Evolutionary conservation across 192 early-diverging fungal genomes (phyloP).

Genomic region (Chytriomyces sp.): DNA sequence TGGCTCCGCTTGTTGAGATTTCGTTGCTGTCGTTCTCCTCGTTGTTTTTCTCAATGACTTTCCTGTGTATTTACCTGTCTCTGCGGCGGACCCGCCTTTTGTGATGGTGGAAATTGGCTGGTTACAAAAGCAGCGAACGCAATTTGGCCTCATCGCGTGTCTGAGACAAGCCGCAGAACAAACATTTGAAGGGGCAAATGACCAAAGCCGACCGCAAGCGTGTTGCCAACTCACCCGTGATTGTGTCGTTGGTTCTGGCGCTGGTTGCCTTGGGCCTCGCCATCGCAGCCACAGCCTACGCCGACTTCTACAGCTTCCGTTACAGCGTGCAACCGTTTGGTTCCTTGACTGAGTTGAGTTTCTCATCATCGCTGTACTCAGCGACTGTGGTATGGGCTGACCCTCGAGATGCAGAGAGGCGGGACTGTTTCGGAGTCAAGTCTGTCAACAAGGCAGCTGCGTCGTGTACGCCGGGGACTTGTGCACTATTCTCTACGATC

Average conservation of each 20-base stretch:
- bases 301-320: background rate
- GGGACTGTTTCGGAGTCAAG: background rate
- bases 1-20: no score
- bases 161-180: no score
- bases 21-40: no score
- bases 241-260: background rate
- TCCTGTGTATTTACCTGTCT: no score
- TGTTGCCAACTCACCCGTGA: background rate
- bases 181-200: background rate
- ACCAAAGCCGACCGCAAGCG: background rate
- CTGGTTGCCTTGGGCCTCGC: background rate
- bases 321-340: constrained; percentile 3
- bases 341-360: background rate
- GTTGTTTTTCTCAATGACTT: no score
- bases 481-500: background rate
- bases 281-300: background rate
- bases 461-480: constrained; percentile 1
- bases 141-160: no score
- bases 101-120: no score
- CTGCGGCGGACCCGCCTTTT: no score
- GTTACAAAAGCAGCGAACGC: no score
- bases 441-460: background rate
- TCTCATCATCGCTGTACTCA: background rate
- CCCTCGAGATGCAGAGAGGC: background rate
- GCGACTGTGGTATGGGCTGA: background rate